A percentile compares a stretch with the other conserved stretches of the same genome.
These are phyloP conservation scores for Chondrostereum purpureum DNA, from an alignment of 1,284 basidiomycete genomes.

Conservation along the genomic window DNA sequence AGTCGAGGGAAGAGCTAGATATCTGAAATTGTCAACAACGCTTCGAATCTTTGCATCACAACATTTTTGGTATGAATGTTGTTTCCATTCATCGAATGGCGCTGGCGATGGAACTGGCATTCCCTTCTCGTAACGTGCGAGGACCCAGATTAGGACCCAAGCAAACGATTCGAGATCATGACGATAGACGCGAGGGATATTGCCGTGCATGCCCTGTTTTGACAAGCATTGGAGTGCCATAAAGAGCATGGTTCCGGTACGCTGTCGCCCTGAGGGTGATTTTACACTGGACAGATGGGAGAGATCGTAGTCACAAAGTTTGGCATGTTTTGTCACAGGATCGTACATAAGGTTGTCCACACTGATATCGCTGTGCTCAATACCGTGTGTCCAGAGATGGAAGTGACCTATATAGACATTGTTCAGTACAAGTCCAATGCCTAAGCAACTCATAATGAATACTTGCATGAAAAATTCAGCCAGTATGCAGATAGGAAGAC, in stretches of 20 bases:
- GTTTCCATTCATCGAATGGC: too few relatives aligned
- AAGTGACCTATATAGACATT: neutral
- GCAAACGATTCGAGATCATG: conserved; percentile 27
- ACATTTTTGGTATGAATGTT: too few relatives aligned
- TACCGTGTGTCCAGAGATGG: conserved; percentile 5
- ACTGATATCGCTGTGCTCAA: too few relatives aligned
- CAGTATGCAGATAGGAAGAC: neutral
- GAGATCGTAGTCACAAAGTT: conserved; percentile 27
- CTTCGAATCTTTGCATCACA: too few relatives aligned
- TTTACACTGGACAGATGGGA: conserved; percentile 9
- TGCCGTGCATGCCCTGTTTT: conserved; percentile 10
- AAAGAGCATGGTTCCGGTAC: conserved; percentile 25
- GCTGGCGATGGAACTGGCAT: too few relatives aligned
- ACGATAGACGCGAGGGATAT: conserved; percentile 19
- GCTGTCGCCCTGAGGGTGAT: conserved; percentile 7
- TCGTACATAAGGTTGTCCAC: conserved; percentile 25
- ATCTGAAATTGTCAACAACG: too few relatives aligned
- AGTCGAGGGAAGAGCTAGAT: too few relatives aligned
- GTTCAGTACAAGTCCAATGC: too few relatives aligned
- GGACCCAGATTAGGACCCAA: conserved; percentile 22
- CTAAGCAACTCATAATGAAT: neutral
- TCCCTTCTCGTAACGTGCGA: too few relatives aligned
- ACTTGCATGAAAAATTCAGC: neutral
- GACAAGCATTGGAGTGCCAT: conserved; percentile 24
- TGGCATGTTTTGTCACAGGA: conserved; percentile 11